Evolutionary conservation across 2,329 filamentous ascomycete species (phyloP).

Genomic region (Cladosporium sp.): DNA sequence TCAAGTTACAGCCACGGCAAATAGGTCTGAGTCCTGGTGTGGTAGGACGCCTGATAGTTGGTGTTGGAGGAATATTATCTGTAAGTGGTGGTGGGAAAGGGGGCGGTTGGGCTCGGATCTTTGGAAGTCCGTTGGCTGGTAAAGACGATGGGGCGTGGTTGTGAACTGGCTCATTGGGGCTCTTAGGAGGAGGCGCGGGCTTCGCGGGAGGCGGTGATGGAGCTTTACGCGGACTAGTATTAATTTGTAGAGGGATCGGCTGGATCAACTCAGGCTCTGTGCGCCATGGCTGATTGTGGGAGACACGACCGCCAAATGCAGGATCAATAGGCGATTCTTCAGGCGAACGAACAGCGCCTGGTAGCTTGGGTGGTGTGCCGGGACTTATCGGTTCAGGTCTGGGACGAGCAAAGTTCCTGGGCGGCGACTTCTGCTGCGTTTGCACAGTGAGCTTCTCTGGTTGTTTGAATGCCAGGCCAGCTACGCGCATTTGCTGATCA

Average conservation of each 20-base stretch:
- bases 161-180: constrained; percentile 14
- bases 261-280: neutral
- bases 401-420: constrained; percentile 18
- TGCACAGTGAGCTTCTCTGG: constrained; percentile 24
- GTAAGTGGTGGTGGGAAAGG: constrained; percentile 4
- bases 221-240: neutral
- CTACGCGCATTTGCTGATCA: constrained; percentile 24
- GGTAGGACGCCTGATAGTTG: constrained; percentile 4
- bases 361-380: neutral
- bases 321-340: constrained; percentile 31
- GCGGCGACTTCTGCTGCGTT: constrained; percentile 23
- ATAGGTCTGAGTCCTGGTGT: constrained; percentile 53
- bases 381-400: constrained; percentile 1
- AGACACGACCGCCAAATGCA: constrained; percentile 7
- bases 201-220: constrained; percentile 8
- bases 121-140: constrained; percentile 6
- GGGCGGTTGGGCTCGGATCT: constrained; percentile 13
- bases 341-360: constrained; percentile 11
- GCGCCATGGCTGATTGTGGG: constrained; percentile 18
- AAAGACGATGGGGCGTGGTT: constrained; percentile 15
- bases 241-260: neutral
- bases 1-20: constrained; percentile 75
- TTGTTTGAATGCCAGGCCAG: constrained; percentile 21
- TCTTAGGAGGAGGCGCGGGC: constrained; percentile 9
- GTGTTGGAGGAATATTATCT: neutral